Evolutionary conservation across 2,329 filamentous ascomycete genomes (phyloP).

Genomic region (Trichoderma sp.): DNA sequence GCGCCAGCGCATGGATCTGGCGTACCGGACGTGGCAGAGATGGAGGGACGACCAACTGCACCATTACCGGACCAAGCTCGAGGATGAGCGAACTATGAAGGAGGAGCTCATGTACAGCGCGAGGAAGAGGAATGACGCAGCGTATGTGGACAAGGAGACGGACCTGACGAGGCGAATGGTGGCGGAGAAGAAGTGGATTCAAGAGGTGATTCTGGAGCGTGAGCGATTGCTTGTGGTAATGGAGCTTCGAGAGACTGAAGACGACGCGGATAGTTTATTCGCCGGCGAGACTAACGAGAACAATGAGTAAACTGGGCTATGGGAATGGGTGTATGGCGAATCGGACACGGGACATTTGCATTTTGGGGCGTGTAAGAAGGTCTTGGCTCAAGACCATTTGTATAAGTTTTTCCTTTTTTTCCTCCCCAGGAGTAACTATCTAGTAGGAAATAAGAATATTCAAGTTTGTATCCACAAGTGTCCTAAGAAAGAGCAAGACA

Average conservation of each 20-base stretch:
- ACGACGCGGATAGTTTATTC: conserved; percentile 37
- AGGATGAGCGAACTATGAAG: conserved; percentile 40
- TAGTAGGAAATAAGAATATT: not conserved
- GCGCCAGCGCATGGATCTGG: conserved; percentile 41
- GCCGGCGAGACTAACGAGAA: conserved; percentile 20
- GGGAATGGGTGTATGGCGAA: not conserved
- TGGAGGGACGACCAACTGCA: conserved; percentile 43
- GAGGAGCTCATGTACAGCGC: conserved; percentile 45
- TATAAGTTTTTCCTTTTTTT: not conserved
- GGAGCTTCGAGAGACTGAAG: conserved; percentile 45
- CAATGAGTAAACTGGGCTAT: not conserved
- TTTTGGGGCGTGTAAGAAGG: not conserved
- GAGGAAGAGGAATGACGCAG: conserved; percentile 33
- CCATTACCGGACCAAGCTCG: conserved; percentile 35
- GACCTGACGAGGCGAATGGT: conserved; percentile 35
- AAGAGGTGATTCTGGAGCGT: conserved; percentile 45
- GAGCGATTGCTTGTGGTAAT: conserved; percentile 41
- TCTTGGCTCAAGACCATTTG: not conserved
- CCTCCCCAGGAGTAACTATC: not conserved
- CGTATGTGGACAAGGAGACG: conserved; percentile 30
- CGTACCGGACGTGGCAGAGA: conserved; percentile 41
- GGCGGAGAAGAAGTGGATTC: conserved; percentile 50
- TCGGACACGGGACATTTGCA: not conserved
- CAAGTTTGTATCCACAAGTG: not conserved
- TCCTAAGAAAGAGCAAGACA: not conserved